phyloP scores from a whole-genome alignment of 441 rosid species.

The Pelargonium fulgidum region DNA sequence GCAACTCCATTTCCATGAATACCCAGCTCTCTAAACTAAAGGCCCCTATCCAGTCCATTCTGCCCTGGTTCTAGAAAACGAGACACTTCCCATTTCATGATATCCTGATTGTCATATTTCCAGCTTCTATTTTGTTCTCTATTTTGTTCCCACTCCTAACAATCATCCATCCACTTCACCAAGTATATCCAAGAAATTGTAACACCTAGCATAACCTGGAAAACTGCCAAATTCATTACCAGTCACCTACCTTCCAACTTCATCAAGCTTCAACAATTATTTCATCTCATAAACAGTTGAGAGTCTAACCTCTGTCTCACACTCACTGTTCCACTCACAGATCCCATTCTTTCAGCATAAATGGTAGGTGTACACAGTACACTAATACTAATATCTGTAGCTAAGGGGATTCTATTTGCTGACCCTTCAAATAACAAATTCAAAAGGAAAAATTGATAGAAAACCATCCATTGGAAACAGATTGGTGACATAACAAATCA shows the following conservation, averaged over 20 bases:
- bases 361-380: background rate
- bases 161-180: background rate
- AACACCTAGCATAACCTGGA: background rate
- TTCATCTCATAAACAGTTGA: constrained; percentile 4
- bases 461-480: background rate
- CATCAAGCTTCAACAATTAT: background rate
- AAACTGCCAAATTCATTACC: background rate
- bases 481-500: background rate
- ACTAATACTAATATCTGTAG: background rate
- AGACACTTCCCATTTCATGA: constrained; percentile 2
- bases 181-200: constrained; percentile 2
- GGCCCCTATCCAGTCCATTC: constrained; percentile 6
- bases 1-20: constrained; percentile 8
- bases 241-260: background rate
- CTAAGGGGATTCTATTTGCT: background rate
- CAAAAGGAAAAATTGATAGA: background rate
- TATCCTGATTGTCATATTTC: background rate
- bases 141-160: constrained; percentile 2
- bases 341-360: background rate
- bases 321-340: background rate
- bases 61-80: background rate
- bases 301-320: background rate
- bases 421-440: background rate
- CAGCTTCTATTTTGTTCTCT: background rate
- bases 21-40: constrained; percentile 1